Conservation (phyloP, 2,329 filamentous ascomycete genomes). For the Colletotrichum spaethianum region DNA sequence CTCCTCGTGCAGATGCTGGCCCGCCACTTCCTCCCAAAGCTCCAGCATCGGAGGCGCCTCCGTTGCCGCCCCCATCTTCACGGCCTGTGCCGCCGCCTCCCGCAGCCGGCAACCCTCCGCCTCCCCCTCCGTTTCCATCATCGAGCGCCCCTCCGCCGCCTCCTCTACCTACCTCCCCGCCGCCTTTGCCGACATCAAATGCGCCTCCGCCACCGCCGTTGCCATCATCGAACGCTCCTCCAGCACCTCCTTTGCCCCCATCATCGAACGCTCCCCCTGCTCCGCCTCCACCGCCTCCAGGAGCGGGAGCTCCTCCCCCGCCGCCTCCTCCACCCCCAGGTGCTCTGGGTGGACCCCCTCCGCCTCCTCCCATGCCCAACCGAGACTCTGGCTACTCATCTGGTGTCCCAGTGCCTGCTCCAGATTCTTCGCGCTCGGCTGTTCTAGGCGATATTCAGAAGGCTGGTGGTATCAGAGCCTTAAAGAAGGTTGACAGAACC, state of each 20-base stretch:
- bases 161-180: conserved; percentile 49
- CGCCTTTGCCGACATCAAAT: conserved; percentile 39
- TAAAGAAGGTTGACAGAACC: conserved; percentile 82
- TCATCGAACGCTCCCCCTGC: conserved; percentile 51
- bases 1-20: conserved; percentile 56
- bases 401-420: conserved; percentile 62
- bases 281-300: conserved; percentile 57
- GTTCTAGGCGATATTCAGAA: conserved; percentile 81
- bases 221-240: conserved; percentile 51
- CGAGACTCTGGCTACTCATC: conserved; percentile 72
- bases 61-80: conserved; percentile 65
- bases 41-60: conserved; percentile 60
- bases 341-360: conserved; percentile 58
- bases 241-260: conserved; percentile 56
- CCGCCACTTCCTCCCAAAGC: conserved; percentile 66
- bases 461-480: conserved; percentile 74
- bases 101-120: conserved; percentile 55
- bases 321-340: conserved; percentile 54
- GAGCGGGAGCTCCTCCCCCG: conserved; percentile 53
- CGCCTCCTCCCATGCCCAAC: conserved; percentile 70
- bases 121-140: conserved; percentile 53
- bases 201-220: conserved; percentile 58
- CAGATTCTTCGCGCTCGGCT: conserved; percentile 67
- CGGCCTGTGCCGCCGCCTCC: conserved; percentile 69
- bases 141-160: conserved; percentile 53